Evolutionary conservation across 257 asterid genomes (phyloP).

Genomic region (Solanum sejunctum): DNA sequence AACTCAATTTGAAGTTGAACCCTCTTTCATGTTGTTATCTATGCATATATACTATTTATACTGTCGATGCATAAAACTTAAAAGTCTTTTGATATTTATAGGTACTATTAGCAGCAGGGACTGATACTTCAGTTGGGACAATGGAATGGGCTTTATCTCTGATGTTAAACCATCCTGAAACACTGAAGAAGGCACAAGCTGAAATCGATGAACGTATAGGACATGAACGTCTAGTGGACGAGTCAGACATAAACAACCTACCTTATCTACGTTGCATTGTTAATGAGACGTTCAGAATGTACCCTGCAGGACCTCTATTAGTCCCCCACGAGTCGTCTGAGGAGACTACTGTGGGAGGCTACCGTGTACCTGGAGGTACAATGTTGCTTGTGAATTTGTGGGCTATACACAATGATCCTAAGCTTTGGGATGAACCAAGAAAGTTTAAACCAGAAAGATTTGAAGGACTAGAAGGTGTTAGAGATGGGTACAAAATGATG

Average conservation of each 20-base stretch:
- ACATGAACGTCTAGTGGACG: constrained; percentile 23
- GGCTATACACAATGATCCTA: constrained; percentile 63
- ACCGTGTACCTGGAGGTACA: constrained; percentile 47
- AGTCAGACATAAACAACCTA: constrained; percentile 26
- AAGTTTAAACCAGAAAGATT: constrained; percentile 74
- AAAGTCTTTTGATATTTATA: background rate
- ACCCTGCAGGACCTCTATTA: constrained; percentile 55
- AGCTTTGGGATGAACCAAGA: constrained; percentile 57
- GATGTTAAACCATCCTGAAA: constrained; percentile 39
- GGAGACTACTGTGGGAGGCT: constrained; percentile 49
- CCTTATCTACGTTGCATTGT: constrained; percentile 39
- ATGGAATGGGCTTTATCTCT: constrained; percentile 57
- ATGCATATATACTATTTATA: background rate
- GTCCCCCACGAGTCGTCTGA: constrained; percentile 67
- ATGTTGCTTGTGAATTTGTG: constrained; percentile 50
- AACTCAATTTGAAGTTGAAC: background rate
- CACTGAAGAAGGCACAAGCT: constrained; percentile 29
- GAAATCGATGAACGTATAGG: constrained; percentile 38
- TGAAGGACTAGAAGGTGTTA: constrained; percentile 33
- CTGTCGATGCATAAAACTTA: background rate
- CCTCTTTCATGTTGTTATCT: background rate
- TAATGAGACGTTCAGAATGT: constrained; percentile 53
- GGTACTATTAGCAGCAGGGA: constrained; percentile 46
- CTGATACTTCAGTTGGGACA: constrained; percentile 54
- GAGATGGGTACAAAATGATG: constrained; percentile 30